These are phyloP conservation scores for Fusarium sp. DNA, from an alignment of 2,329 filamentous ascomycete species.

Conservation along the genomic window DNA sequence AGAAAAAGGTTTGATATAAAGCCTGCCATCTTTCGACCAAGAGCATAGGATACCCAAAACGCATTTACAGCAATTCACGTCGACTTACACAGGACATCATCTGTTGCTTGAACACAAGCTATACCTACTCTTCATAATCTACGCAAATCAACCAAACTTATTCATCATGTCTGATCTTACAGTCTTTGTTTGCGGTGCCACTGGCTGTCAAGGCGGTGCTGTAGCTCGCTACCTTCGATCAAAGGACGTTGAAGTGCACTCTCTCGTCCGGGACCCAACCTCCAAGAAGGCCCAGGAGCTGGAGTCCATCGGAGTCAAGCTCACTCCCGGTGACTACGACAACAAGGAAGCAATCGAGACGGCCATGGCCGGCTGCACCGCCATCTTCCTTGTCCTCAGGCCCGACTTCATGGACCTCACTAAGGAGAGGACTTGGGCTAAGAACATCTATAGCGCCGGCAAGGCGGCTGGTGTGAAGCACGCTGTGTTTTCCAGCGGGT, in stretches of 20 bases:
- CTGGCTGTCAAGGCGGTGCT: slow-evolving; percentile 52
- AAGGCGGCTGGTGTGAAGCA: slow-evolving; percentile 50
- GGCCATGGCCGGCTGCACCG: slow-evolving; percentile 44
- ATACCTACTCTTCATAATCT: background rate
- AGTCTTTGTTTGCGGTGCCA: slow-evolving; percentile 52
- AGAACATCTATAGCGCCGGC: slow-evolving; percentile 49
- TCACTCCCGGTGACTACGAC: slow-evolving; percentile 48
- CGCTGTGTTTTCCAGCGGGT: slow-evolving; percentile 49
- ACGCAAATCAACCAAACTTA: background rate
- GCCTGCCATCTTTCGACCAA: background rate
- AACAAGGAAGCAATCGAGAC: slow-evolving; percentile 43
- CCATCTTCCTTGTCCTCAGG: slow-evolving; percentile 48
- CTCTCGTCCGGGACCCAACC: slow-evolving; percentile 46
- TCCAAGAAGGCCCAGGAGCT: slow-evolving; percentile 46
- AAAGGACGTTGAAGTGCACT: slow-evolving; percentile 46
- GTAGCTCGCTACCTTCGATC: slow-evolving; percentile 48
- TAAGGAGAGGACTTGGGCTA: slow-evolving; percentile 45
- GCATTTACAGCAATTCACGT: background rate
- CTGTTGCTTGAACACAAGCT: background rate
- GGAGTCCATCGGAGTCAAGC: slow-evolving; percentile 44
- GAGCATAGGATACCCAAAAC: background rate
- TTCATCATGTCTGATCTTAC: slow-evolving; percentile 44
- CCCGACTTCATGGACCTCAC: slow-evolving; percentile 45
- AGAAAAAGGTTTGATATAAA: background rate
- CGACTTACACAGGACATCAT: background rate